Base-by-base conservation (phyloP, 495 filamentous ascomycete species). In the Neurospora sp. region DNA sequence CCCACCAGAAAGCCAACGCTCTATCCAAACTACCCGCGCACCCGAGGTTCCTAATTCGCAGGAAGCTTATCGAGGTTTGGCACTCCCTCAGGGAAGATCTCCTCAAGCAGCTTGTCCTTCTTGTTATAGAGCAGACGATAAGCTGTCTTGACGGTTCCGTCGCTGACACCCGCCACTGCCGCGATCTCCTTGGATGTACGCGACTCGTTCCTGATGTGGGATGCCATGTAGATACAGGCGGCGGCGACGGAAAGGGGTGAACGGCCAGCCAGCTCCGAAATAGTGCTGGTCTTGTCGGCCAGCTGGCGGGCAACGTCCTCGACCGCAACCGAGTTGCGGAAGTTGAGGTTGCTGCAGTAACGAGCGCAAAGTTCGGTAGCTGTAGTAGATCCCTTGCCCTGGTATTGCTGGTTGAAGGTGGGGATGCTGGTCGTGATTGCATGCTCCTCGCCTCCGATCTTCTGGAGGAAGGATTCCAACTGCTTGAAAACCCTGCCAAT, bases 401-500 rank as follows among this genome's bases (percentile, higher is more conserved):
- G 88, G 84, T 94, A 96, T 20, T 83, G 84, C 69, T 91, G 88
- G 74, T 79, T 80, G 74, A 80, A 77, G 54, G 54, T 66, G 27
- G 54, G 54, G 59, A 70, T 69, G 72, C 74, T 78, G 42, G 76
- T 76, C 74, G 81, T 79, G 72, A 78, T 77, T 70, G 80, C 71
- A 73, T 80, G 75, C 11, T 75, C 77, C 39, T 82, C 81, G 42
- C 84, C 85, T 39, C 82, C 81, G 77, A 82, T 81, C 76, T 83
- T 86, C 76, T 87, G 84, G 78, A 97, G 90, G 84, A 97, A 97
- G 81, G 92, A 90, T 85, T 98, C 94, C 41, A 98, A 82, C 72
- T 87, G 85, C 84, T 99, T 99, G 87, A 98, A 99, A 41, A 95
- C 94, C 66, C 95, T 86, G 27, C 96, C 96, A 76, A 98, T 98